phyloP scores from a whole-genome alignment of 306 rosid genomes.

The Vigna reflexopilosa region DNA sequence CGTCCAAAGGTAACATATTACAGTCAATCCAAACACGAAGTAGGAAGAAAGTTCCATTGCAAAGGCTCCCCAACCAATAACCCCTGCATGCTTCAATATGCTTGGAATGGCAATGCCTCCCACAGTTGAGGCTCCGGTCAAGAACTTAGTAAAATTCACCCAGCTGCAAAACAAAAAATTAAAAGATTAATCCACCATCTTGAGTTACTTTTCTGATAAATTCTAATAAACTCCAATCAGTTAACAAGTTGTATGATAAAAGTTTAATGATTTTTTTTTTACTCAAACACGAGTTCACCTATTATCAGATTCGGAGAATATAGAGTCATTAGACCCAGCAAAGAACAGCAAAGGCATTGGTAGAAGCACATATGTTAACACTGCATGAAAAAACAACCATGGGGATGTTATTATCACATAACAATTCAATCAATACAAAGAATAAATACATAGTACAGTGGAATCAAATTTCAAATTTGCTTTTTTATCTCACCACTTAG shows the following conservation, averaged over 20 bases:
- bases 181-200: conserved; percentile 19
- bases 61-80: conserved; percentile 88
- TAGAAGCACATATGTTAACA: conserved; percentile 77
- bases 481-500: conserved; percentile 66
- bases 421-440: not conserved
- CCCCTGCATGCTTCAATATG: conserved; percentile 82
- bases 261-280: not conserved
- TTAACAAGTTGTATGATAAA: conserved; percentile 1
- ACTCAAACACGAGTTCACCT: conserved; percentile 47
- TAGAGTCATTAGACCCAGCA: conserved; percentile 65
- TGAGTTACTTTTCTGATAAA: not conserved
- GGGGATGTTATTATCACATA: conserved; percentile 1
- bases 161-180: conserved; percentile 58
- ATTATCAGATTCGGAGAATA: conserved; percentile 66
- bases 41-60: conserved; percentile 84
- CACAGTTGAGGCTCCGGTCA: conserved; percentile 76
- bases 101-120: conserved; percentile 93
- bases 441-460: not conserved
- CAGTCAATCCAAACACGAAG: conserved; percentile 65
- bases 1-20: conserved; percentile 67
- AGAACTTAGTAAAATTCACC: conserved; percentile 82
- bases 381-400: conserved; percentile 60
- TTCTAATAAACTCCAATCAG: not conserved
- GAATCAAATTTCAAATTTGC: conserved; percentile 24
- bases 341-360: conserved; percentile 89